A percentile compares a stretch with the other conserved stretches of the same genome.
Evolutionary conservation across 306 rosid genomes (phyloP).

Genomic region (Glycine soja): DNA sequence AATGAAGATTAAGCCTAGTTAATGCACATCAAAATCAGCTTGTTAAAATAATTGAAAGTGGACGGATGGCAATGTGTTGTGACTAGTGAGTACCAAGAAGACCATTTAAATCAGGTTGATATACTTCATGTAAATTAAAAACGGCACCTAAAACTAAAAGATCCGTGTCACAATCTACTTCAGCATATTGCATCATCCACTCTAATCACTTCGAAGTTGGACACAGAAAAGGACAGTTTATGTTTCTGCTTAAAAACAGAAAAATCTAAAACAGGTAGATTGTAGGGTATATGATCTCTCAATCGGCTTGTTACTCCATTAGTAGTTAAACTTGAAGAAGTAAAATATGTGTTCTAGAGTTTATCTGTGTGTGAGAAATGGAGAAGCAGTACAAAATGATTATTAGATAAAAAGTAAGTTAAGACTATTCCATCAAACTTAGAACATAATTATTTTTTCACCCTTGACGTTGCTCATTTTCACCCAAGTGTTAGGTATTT

Average conservation of each 20-base stretch:
- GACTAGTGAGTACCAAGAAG: slow-evolving; percentile 42
- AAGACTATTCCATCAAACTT: slow-evolving; percentile 28
- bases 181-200: slow-evolving; percentile 57
- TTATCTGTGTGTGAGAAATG: slow-evolving; percentile 11
- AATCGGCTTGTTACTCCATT: slow-evolving; percentile 34
- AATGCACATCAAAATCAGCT: slow-evolving; percentile 32
- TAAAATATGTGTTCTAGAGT: not conserved
- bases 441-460: slow-evolving; percentile 34
- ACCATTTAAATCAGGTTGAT: slow-evolving; percentile 47
- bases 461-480: slow-evolving; percentile 41
- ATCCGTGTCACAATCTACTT: slow-evolving; percentile 54
- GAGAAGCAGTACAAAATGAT: slow-evolving; percentile 6
- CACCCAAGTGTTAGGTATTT: slow-evolving; percentile 47
- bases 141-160: slow-evolving; percentile 43
- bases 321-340: slow-evolving; percentile 31
- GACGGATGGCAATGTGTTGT: slow-evolving; percentile 47
- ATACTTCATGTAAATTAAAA: slow-evolving; percentile 49
- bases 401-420: slow-evolving; percentile 24
- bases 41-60: slow-evolving; percentile 46
- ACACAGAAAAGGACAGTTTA: slow-evolving; percentile 27
- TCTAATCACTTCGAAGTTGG: slow-evolving; percentile 46
- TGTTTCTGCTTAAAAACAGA: slow-evolving; percentile 20
- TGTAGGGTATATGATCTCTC: no score
- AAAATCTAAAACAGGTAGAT: not conserved
- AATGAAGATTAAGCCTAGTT: slow-evolving; percentile 44